phyloP scores from a whole-genome alignment of 495 filamentous ascomycete genomes.

The Xylaria castorea region DNA sequence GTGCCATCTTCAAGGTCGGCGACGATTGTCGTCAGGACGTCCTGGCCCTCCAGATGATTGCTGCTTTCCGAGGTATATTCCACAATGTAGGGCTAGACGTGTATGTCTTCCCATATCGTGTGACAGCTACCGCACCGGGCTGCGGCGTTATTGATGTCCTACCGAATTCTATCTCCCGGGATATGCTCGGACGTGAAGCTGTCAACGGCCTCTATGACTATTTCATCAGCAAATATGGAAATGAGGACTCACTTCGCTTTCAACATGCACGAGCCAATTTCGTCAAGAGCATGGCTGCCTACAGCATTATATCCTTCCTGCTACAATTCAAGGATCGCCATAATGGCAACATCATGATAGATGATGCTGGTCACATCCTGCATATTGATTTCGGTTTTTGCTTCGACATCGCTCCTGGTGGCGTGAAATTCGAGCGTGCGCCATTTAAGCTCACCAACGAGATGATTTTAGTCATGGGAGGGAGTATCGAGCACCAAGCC shows the following conservation, averaged over 20 bases:
- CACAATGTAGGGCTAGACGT: slow-evolving; percentile 92
- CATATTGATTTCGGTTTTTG: slow-evolving; percentile 99
- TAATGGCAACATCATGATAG: slow-evolving; percentile 99
- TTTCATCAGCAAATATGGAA: slow-evolving; percentile 95
- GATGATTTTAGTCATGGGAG: slow-evolving; percentile 98
- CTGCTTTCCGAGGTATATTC: slow-evolving; percentile 96
- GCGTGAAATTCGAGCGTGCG: slow-evolving; percentile 94
- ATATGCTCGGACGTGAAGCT: slow-evolving; percentile 97
- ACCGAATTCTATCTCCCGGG: slow-evolving; percentile 95
- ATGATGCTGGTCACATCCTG: slow-evolving; percentile 94
- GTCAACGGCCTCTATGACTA: slow-evolving; percentile 98
- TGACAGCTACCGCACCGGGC: slow-evolving; percentile 97
- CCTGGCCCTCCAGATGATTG: slow-evolving; percentile 95
- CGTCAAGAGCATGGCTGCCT: slow-evolving; percentile 99
- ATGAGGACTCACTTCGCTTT: slow-evolving; percentile 90
- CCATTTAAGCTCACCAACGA: slow-evolving; percentile 98
- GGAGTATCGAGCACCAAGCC: slow-evolving; percentile 78
- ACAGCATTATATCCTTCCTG: slow-evolving; percentile 96
- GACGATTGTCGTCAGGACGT: slow-evolving; percentile 99
- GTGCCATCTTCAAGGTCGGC: slow-evolving; percentile 99
- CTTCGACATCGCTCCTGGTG: slow-evolving; percentile 97
- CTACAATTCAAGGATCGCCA: slow-evolving; percentile 99
- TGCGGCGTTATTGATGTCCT: slow-evolving; percentile 98
- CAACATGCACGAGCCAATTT: slow-evolving; percentile 97
- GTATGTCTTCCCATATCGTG: slow-evolving; percentile 95